These are phyloP conservation scores for Psidium guajava DNA, from an alignment of 345 rosid genomes.

Conservation along the genomic window DNA sequence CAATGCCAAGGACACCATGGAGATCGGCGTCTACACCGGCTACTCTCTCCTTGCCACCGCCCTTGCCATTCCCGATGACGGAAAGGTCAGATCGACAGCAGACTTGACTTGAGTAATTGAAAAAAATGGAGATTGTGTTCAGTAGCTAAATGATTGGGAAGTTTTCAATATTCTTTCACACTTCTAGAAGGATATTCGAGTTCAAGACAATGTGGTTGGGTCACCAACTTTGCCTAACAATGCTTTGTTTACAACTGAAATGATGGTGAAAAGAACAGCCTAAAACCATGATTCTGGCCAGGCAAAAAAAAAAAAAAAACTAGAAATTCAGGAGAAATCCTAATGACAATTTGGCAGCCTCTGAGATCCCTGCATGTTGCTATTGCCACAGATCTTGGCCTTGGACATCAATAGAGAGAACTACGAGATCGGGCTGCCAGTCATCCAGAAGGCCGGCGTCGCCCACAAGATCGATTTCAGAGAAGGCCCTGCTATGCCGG, in stretches of 20 bases:
- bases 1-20: conserved; percentile 99
- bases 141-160: neutral
- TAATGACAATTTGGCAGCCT: neutral
- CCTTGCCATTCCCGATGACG: conserved; percentile 90
- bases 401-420: conserved; percentile 91
- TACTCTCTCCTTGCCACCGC: conserved; percentile 97
- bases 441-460: conserved; percentile 86
- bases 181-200: neutral
- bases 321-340: neutral
- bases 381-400: conserved; percentile 59
- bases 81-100: conserved; percentile 36
- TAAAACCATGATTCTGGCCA: neutral
- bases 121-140: neutral
- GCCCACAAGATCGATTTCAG: conserved; percentile 89
- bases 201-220: neutral
- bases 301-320: neutral
- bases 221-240: neutral
- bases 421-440: conserved; percentile 84
- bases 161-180: neutral
- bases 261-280: neutral
- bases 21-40: conserved; percentile 98
- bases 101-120: neutral
- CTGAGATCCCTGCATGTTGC: neutral
- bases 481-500: conserved; percentile 98
- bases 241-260: neutral